Base-by-base conservation (phyloP, 179 eudicot genomes). In the Nepenthes alata region DNA sequence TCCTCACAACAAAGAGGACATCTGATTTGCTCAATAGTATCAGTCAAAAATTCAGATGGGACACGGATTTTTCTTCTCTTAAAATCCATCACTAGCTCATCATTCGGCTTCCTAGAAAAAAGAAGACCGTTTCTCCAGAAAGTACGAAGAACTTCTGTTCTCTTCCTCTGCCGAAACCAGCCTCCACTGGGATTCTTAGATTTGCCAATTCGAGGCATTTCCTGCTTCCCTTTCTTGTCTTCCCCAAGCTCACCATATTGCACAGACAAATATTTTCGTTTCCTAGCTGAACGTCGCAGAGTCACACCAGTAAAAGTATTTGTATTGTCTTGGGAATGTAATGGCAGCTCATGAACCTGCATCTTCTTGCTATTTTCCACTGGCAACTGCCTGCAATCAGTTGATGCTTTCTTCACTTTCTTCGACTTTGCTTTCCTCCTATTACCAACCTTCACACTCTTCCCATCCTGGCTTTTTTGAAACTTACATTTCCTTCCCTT, bases 111-210 rank as follows among this genome's bases (percentile, higher is more conserved):
- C 68, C 79, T 75, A 58, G 96, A 82, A 58, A 85, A 57, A 41
- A 12, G 69, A 65, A 90, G 82, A 66, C 99, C 99, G 53, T 87
- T 82, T 44, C 77, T 61, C 99, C 99, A 94, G 74, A 83, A 82
- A 57, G 83, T 58, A 66, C 67, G 69, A 58, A 49, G 64, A 39
- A 56, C 47, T 37, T 8, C 66, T 12, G 87, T 67, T 75, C 97
- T 94, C 77, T 76, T 84, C 72, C 72, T 84, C 81, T 77, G 71
- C 71, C 77, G 69, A 47, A 63, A 58, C 39, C 67, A 14, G 37
- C 57, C 56, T 69, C 68, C 58, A 53, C 65, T 53, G 53, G 69
- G 69, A 70, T 77, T 74, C 77, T 73, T 74, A 11, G 72, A 45
- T 57, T 58, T 47, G 55, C 53, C 67, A 58, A 66, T 74, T 59